Base-by-base conservation (phyloP, 2,329 filamentous ascomycete species). In the Colletotrichum truncatum region DNA sequence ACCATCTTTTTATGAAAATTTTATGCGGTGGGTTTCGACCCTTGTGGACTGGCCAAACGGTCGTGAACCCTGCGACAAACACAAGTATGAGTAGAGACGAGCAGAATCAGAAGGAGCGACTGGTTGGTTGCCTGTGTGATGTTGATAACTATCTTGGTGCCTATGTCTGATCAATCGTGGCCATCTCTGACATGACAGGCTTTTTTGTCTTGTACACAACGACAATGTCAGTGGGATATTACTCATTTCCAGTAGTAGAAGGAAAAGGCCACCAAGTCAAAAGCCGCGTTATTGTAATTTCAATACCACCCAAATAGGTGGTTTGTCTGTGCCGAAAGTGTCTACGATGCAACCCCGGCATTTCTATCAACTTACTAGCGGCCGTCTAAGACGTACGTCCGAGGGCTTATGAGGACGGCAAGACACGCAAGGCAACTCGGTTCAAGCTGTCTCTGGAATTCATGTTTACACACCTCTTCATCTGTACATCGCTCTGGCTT, bases 1-100 rank as follows among this genome's bases (percentile, higher is more conserved):
- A 16, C 49, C 21, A 32, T 64, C 49, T 23, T 46, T 51, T 43
- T 60, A 52, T 64, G 63, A 64, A 65, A 66, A 56, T 51, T 66
- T 56, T 51, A 60, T 60, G 45, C 45, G 56, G 45, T 60, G 48
- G 56, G 45, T 60, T 43, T 41, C 25, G 32, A 39, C 25, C 45
- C 36, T 32, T 18, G 34, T 18, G 25, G 46, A 28, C 28, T 46
- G 14, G 3, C 23, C 41, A 26, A 57, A 55, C 25, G 11, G 45
- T 11, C 25, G 16, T 28, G 34, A 39, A 30, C 46, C 56, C 25
- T 60, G 56, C 23, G 21, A 60, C 34, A 30, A 34, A 52, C 32
- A 30, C n/a, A 26, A 30, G 3, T 9, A 34, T 10, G 7, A 52
- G 30, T 9, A 36, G 30, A 26, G 6, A 34, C 26, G 46, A 32